phyloP scores from a whole-genome alignment of 768 basidiomycete species.

The Leccinum variicolor region DNA sequence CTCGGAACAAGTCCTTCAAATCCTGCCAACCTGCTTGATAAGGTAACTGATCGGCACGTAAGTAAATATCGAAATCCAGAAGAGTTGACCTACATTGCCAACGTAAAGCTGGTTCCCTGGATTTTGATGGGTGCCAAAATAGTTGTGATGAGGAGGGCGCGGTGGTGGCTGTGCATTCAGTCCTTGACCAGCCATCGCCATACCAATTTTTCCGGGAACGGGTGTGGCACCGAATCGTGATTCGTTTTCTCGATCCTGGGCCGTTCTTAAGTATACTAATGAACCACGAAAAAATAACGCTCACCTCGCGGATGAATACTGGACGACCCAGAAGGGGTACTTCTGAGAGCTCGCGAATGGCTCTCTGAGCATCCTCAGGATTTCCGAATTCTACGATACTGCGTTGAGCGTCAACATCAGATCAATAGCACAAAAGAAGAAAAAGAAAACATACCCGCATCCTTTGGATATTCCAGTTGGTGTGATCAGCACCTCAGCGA shows the following conservation, averaged over 20 bases:
- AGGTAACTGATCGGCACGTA: slow-evolving; percentile 57
- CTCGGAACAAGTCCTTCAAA: slow-evolving; percentile 93
- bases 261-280: neutral
- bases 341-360: slow-evolving; percentile 89
- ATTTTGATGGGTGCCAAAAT: slow-evolving; percentile 49
- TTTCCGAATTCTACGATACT: slow-evolving; percentile 96
- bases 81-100: slow-evolving; percentile 65
- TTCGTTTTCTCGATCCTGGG: slow-evolving; percentile 92
- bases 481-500: slow-evolving; percentile 98
- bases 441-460: slow-evolving; percentile 80
- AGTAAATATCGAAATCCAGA: neutral
- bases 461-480: slow-evolving; percentile 97
- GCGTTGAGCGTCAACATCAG: slow-evolving; percentile 10
- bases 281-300: neutral
- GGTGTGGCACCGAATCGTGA: slow-evolving; percentile 95
- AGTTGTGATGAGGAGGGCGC: slow-evolving; percentile 78
- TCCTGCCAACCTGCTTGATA: slow-evolving; percentile 99
- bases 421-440: neutral
- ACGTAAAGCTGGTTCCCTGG: slow-evolving; percentile 94
- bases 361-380: slow-evolving; percentile 84
- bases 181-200: slow-evolving; percentile 94
- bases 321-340: slow-evolving; percentile 87
- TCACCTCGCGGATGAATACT: slow-evolving; percentile 94
- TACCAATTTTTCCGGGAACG: slow-evolving; percentile 93
- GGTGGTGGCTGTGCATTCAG: slow-evolving; percentile 77